Conservation (phyloP, 2,329 filamentous ascomycete genomes). For the Botrytis porri region DNA sequence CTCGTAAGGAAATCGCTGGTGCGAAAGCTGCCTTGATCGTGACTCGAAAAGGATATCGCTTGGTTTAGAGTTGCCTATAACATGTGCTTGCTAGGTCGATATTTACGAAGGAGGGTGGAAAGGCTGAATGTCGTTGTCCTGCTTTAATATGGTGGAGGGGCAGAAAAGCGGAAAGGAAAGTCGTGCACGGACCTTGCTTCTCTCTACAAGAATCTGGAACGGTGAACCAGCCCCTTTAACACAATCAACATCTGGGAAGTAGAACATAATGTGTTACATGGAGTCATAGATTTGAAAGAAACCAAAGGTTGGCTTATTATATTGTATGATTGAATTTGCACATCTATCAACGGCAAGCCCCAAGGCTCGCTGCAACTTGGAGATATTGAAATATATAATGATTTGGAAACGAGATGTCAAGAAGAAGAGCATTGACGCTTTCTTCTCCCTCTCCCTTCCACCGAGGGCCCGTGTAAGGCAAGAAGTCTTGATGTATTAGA, state of each 20-base stretch:
- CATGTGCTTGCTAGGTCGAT: constrained; percentile 35
- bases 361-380: background rate
- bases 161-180: constrained; percentile 7
- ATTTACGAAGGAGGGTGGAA: constrained; percentile 7
- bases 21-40: background rate
- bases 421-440: background rate
- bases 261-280: background rate
- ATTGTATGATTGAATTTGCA: background rate
- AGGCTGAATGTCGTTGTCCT: constrained; percentile 18
- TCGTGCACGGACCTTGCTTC: constrained; percentile 13
- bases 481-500: background rate
- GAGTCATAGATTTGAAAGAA: background rate
- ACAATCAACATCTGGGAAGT: background rate
- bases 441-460: background rate
- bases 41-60: background rate
- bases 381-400: background rate
- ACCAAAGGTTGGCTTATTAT: background rate
- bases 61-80: constrained; percentile 22
- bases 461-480: background rate
- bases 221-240: constrained; percentile 10
- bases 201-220: background rate
- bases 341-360: background rate
- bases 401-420: background rate
- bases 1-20: background rate
- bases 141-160: constrained; percentile 20